Conservation (phyloP, 805 yeast genomes). For the Cyberlindnera americana region DNA sequence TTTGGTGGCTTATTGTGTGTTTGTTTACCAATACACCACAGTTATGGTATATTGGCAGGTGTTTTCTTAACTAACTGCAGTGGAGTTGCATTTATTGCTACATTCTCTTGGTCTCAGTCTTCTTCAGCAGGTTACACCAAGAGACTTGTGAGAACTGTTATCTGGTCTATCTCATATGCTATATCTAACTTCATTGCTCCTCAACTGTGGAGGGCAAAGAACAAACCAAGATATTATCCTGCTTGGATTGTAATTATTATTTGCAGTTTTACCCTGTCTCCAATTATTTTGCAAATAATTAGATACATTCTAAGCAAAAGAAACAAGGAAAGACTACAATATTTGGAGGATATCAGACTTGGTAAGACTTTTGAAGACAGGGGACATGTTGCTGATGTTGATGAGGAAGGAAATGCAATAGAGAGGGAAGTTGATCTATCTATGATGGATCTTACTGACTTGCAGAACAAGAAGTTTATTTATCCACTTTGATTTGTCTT, state of each 20-base stretch:
- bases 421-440: conserved; percentile 36
- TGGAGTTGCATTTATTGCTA: conserved; percentile 30
- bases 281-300: conserved; percentile 34
- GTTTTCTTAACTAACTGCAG: conserved; percentile 28
- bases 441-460: conserved; percentile 49
- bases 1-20: conserved; percentile 39
- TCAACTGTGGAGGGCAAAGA: conserved; percentile 41
- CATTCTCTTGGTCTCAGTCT: conserved; percentile 21
- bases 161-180: conserved; percentile 37
- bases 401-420: conserved; percentile 26
- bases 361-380: conserved; percentile 29
- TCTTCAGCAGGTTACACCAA: conserved; percentile 42
- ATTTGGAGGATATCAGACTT: conserved; percentile 18
- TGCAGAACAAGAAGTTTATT: conserved; percentile 47
- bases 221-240: conserved; percentile 39
- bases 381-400: conserved; percentile 23
- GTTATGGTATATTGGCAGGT: conserved; percentile 33
- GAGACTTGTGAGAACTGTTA: conserved; percentile 36
- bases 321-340: conserved; percentile 26
- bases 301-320: conserved; percentile 33
- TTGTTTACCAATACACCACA: conserved; percentile 34
- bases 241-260: conserved; percentile 50
- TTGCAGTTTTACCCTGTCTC: conserved; percentile 38
- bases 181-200: conserved; percentile 44
- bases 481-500: conserved; percentile 38